Base-by-base conservation (phyloP, 129 eudicot genomes). In the Erigeron canadensis region DNA sequence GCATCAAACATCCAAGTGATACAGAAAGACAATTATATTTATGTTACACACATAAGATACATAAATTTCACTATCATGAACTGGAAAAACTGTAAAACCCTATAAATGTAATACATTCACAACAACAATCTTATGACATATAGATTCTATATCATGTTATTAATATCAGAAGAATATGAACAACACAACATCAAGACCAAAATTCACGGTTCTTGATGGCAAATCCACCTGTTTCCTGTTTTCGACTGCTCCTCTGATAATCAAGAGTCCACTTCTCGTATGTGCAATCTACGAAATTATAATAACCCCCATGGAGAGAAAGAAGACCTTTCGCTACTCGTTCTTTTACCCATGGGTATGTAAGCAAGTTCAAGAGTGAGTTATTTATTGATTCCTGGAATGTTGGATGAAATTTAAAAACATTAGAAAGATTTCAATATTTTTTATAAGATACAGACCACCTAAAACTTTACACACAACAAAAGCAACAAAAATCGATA, bases 261-360 rank as follows among this genome's bases (percentile, higher is more conserved):
- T 95, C 94, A 64, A 95, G 96, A 10, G 91, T 84, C 99, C 99
- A 95, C 73, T 88, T 95, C 74, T 90, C 97, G 37, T 90, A 95
- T 41, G 96, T 81, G 81, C 99, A 90, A 62, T 90, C 86, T 13
- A 79, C 73, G 69, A 94, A 94, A 76, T 94, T 85, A 76, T 94
- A 94, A 88, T 94, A 94, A 62, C 99, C 99, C 42, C 99, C 97
- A 66, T 94, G 99, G 70, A 94, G 76, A 46, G 86, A 71, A 53
- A 94, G 96, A 60, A 47, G 46, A 37, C 97, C 97, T 65, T 83
- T 90, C 44, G 75, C 69, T 70, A 86, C 88, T 76, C 85, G 81
- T 71, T 95, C 97, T 82, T 88, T 79, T 7, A 95, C 83, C 99
- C 99, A 95, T 53, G 99, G 99, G 80, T 95, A 95, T 39, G 89